Evolutionary conservation across 2,329 filamentous ascomycete species (phyloP), one percentile per base, ranked within the genome.

Genomic region (Fusarium hainanense): DNA sequence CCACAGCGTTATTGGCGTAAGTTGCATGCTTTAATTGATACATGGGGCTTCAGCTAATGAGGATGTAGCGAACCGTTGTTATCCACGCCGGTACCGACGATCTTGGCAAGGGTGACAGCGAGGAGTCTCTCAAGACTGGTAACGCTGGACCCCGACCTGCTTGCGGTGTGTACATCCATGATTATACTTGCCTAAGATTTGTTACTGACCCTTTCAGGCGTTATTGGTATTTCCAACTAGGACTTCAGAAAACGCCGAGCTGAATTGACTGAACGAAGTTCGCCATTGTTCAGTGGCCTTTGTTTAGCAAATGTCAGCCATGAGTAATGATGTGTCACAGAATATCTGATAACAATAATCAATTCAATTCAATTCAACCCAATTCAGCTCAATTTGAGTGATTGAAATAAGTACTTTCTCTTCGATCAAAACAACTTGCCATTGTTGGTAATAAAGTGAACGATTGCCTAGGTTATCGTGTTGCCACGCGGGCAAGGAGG

Each of bases 41-140:
- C 21, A 3, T 25, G 13, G 11, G 25, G 10, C 18, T 48, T 54
- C 18, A 13, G 32, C 49, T 71, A 25, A 75, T 42, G 37, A n/a
- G 6, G 16, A 11, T 12, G 34, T 75, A 96, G 93, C 94, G 96
- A 80, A 98, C 96, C 74, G 88, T 99, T 69, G 96, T 99, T 77
- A 89, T 97, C 78, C 96, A 99, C 87, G 90, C 87, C 76, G 96
- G 96, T 81, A 98, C 95, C 74, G 96, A 99, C 80, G 96, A 99
- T 80, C 93, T 99, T 72, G 96, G 96, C 83, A 93, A 92, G 88
- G 94, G 94, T 78, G 93, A 85, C 76, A 90, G 93, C 85, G 93
- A 95, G 85, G 94, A 98, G 87, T 97, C 93, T 78, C 93, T 97
- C 87, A 98, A 97, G 91, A 99, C 96, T 73, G 96, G 96, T 75